These are phyloP conservation scores for Haplosporangium sp. DNA, from an alignment of 371 early-diverging fungal genomes.

Conservation along the genomic window DNA sequence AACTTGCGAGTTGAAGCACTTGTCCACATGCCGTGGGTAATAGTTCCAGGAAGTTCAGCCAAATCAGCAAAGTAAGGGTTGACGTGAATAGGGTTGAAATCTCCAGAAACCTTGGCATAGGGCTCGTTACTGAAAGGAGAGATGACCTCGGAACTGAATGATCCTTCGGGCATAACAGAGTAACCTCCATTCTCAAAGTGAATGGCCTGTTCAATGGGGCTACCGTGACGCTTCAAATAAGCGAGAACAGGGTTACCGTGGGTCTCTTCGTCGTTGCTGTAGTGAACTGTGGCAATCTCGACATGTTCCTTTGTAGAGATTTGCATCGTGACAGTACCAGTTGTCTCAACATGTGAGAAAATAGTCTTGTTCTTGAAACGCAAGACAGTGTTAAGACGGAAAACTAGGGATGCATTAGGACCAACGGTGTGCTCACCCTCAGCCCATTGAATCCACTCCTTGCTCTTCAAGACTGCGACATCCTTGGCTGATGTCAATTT, in stretches of 20 bases:
- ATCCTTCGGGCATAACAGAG: slow-evolving; percentile 89
- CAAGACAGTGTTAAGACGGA: slow-evolving; percentile 85
- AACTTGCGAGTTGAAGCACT: slow-evolving; percentile 94
- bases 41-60: slow-evolving; percentile 93
- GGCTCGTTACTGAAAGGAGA: slow-evolving; percentile 87
- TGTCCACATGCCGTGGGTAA: slow-evolving; percentile 99
- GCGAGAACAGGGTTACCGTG: slow-evolving; percentile 87
- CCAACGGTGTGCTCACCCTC: slow-evolving; percentile 74
- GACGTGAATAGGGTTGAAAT: slow-evolving; percentile 97
- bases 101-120: slow-evolving; percentile 92
- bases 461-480: slow-evolving; percentile 89
- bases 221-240: slow-evolving; percentile 83
- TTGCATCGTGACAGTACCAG: slow-evolving; percentile 86
- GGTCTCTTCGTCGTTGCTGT: slow-evolving; percentile 75
- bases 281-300: slow-evolving; percentile 85
- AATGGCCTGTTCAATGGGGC: slow-evolving; percentile 84
- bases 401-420: slow-evolving; percentile 81
- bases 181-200: slow-evolving; percentile 92
- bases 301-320: slow-evolving; percentile 87
- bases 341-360: slow-evolving; percentile 79
- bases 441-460: slow-evolving; percentile 91
- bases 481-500: slow-evolving; percentile 82
- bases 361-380: slow-evolving; percentile 81
- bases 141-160: slow-evolving; percentile 86
- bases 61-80: slow-evolving; percentile 96